A percentile compares a stretch with the other conserved stretches of the same genome.
phyloP scores from a whole-genome alignment of 352 stramenopile genomes.

The Phytopythium oedochilum region DNA sequence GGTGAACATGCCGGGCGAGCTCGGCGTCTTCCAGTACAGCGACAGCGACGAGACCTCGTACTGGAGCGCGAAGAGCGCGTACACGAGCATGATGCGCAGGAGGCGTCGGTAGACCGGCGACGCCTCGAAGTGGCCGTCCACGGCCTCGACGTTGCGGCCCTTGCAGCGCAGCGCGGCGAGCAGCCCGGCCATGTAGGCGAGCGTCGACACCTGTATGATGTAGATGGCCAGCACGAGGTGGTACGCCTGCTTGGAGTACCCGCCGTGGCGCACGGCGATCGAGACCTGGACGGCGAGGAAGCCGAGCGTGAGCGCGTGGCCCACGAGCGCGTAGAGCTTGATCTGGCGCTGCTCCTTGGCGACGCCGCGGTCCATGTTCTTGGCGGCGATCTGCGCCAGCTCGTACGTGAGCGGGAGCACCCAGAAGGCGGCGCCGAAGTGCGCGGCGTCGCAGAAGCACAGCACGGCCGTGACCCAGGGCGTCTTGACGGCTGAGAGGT shows the following conservation, averaged over 20 bases:
- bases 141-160: conserved; percentile 30
- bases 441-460: conserved; percentile 24
- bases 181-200: conserved; percentile 30
- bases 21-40: conserved; percentile 9
- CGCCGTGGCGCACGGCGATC: conserved; percentile 10
- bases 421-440: conserved; percentile 30
- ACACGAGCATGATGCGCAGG: conserved; percentile 38
- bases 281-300: conserved; percentile 14
- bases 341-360: conserved; percentile 26
- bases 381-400: conserved; percentile 30
- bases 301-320: conserved; percentile 9
- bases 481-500: conserved; percentile 12
- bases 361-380: conserved; percentile 40
- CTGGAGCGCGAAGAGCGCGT: conserved; percentile 27
- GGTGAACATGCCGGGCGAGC: neutral
- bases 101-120: conserved; percentile 40
- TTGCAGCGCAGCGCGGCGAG: conserved; percentile 16
- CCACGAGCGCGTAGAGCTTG: conserved; percentile 11
- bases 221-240: conserved; percentile 22
- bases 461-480: conserved; percentile 17
- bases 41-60: conserved; percentile 25
- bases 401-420: conserved; percentile 38
- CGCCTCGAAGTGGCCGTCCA: conserved; percentile 31
- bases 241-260: conserved; percentile 20
- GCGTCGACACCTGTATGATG: conserved; percentile 21